These are phyloP conservation scores for Podila minutissima DNA, from an alignment of 192 early-diverging fungal genomes.

Conservation along the genomic window DNA sequence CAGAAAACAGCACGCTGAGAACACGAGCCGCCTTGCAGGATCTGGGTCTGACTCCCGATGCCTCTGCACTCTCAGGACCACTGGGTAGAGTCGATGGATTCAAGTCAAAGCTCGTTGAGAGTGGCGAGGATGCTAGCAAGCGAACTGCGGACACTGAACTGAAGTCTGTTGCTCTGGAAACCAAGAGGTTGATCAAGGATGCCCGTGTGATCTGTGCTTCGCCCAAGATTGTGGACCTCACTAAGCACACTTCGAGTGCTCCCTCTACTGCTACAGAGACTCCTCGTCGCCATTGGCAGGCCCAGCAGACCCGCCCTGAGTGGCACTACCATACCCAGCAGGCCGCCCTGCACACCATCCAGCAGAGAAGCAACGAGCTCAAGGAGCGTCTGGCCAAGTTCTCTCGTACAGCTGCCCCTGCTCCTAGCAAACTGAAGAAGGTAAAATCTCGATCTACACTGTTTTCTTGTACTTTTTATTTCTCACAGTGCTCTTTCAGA, in stretches of 20 bases:
- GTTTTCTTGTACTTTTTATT: not conserved
- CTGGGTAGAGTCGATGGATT: conserved; percentile 11
- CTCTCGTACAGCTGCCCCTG: conserved; percentile 10
- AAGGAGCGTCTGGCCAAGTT: conserved; percentile 48
- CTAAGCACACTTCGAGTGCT: conserved; percentile 17
- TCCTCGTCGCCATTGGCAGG: conserved; percentile 54
- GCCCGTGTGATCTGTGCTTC: conserved; percentile 53
- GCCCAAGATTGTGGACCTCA: conserved; percentile 60
- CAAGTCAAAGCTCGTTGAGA: not conserved
- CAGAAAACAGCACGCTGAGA: conserved; percentile 87
- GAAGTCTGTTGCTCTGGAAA: conserved; percentile 57
- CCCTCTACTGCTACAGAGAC: not conserved
- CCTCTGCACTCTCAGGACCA: conserved; percentile 44
- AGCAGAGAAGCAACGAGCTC: conserved; percentile 62
- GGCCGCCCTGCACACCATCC: conserved; percentile 61
- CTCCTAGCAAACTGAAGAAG: conserved; percentile 39
- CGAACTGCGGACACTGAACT: conserved; percentile 28
- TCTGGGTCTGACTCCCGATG: conserved; percentile 38
- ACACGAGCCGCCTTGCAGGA: conserved; percentile 59
- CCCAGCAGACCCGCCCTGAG: conserved; percentile 53
- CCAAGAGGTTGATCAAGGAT: conserved; percentile 59
- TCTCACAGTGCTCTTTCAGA: not conserved
- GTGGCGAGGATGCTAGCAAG: conserved; percentile 8
- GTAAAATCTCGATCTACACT: not conserved
- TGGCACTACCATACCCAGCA: conserved; percentile 69